Percentiles rank a stretch among this genome's conserved stretches.
These are phyloP conservation scores for Tetradesmus lagerheimii DNA, from an alignment of 139 green algal genomes.

Conservation along the genomic window DNA sequence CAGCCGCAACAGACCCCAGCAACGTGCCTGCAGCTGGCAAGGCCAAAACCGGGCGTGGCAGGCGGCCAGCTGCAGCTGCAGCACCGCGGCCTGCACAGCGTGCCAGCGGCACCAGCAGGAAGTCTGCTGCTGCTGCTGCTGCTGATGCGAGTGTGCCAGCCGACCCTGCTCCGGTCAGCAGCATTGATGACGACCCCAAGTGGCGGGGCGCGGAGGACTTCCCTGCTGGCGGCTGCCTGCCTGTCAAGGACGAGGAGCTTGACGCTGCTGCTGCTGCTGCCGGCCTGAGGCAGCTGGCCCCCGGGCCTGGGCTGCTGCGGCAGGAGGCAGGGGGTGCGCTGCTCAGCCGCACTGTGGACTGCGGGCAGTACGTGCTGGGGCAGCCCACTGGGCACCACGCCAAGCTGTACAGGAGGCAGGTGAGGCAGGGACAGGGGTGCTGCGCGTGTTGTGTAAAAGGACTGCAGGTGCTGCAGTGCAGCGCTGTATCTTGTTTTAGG, in stretches of 20 bases:
- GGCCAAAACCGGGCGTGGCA: neutral
- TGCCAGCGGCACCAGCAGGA: neutral
- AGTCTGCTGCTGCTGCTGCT: neutral
- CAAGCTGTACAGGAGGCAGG: neutral
- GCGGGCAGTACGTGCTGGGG: neutral
- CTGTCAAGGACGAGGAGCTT: neutral
- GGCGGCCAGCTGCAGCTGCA: neutral
- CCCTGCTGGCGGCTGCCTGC: neutral
- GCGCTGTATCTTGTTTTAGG: neutral
- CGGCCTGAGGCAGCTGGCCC: neutral
- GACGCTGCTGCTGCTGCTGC: neutral
- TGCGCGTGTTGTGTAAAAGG: neutral
- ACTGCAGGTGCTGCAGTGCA: neutral
- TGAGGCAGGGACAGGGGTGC: neutral
- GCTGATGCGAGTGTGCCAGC: neutral
- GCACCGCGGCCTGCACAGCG: neutral
- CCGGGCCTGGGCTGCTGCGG: neutral
- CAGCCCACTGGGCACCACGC: constrained; percentile 6
- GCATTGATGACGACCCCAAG: neutral
- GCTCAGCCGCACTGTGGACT: neutral
- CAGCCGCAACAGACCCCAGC: too few species aligned
- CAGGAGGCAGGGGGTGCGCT: neutral
- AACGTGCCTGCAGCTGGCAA: neutral
- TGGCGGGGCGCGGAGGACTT: neutral
- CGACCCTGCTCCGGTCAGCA: neutral